Percentiles rank a stretch among this genome's conserved stretches.
These are phyloP conservation scores for Condylostoma magnum DNA, from an alignment of 169 alveolate genomes.

Conservation along the genomic window DNA sequence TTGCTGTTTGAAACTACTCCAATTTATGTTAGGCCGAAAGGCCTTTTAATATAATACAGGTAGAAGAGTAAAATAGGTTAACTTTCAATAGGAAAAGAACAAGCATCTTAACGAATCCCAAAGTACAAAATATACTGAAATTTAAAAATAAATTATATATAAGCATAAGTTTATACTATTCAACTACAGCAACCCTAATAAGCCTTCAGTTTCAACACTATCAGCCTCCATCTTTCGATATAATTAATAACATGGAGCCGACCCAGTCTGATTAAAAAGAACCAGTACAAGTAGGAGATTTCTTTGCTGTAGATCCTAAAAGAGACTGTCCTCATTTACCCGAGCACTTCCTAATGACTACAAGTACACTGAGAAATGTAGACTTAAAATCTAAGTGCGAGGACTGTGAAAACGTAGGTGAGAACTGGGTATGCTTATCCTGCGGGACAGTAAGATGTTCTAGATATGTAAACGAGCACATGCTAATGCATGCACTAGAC, in stretches of 20 bases:
- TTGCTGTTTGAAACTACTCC: slow-evolving; percentile 25
- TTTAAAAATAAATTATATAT: no score
- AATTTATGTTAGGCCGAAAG: slow-evolving; percentile 29
- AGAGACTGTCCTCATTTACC: slow-evolving; percentile 75
- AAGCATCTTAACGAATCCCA: no score
- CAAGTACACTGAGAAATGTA: neutral
- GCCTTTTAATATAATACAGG: no score
- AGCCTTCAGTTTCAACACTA: no score
- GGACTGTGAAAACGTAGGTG: slow-evolving; percentile 56
- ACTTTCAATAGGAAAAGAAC: no score
- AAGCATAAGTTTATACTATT: no score
- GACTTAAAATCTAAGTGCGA: slow-evolving; percentile 31
- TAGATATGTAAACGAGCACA: slow-evolving; percentile 70
- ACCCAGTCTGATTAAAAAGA: no score
- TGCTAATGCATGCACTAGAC: slow-evolving; percentile 57
- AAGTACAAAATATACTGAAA: no score
- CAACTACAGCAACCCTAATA: no score
- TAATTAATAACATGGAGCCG: no score
- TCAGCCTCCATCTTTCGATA: no score
- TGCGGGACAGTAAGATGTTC: slow-evolving; percentile 69
- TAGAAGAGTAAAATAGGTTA: no score
- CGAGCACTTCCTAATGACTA: neutral
- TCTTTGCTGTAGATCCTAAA: slow-evolving; percentile 64
- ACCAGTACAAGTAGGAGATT: slow-evolving; percentile 4
- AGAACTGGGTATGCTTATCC: slow-evolving; percentile 75